Conservation (phyloP, 2,329 filamentous ascomycete species). For the Chrysoporthe deuterocubensis region DNA sequence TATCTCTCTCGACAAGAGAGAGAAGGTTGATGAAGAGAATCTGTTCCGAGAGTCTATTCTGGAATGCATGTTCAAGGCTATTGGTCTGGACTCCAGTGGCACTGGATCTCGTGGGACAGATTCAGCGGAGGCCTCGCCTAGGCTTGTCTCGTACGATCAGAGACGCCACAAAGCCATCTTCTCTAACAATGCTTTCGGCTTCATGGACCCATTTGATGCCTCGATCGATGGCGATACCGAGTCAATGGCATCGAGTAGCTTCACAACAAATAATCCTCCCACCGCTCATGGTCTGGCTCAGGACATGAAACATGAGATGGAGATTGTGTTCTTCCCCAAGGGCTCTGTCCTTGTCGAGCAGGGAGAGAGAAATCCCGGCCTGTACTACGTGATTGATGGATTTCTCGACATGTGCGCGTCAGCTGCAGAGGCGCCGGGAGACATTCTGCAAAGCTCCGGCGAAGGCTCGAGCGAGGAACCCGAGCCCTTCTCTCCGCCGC, state of each 20-base stretch:
- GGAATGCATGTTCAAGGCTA: conserved; percentile 93
- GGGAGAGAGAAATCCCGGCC: conserved; percentile 91
- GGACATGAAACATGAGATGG: conserved; percentile 88
- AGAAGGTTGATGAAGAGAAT: conserved; percentile 85
- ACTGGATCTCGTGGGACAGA: conserved; percentile 68
- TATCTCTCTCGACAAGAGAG: conserved; percentile 68
- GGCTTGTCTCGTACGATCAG: conserved; percentile 82
- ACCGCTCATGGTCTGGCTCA: conserved; percentile 70
- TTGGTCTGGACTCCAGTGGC: conserved; percentile 76
- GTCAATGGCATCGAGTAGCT: conserved; percentile 74
- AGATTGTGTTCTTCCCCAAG: conserved; percentile 97
- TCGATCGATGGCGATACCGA: conserved; percentile 83
- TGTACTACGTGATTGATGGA: conserved; percentile 97
- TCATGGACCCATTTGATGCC: conserved; percentile 82
- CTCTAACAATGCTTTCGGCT: conserved; percentile 82
- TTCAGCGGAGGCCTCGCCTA: conserved; percentile 84
- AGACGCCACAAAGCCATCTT: conserved; percentile 79
- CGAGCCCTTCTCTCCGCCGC: conserved; percentile 32
- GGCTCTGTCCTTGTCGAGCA: conserved; percentile 94
- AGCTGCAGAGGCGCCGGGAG: conserved; percentile 57
- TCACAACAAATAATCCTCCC: conserved; percentile 63
- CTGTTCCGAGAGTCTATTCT: conserved; percentile 88
- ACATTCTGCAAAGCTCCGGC: conserved; percentile 44
- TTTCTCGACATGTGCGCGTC: conserved; percentile 95
- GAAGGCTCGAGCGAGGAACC: conserved; percentile 41